Evolutionary conservation across 352 stramenopile species (phyloP), one percentile per base, ranked within the genome.

Genomic region (Globisporangium apiculatum): DNA sequence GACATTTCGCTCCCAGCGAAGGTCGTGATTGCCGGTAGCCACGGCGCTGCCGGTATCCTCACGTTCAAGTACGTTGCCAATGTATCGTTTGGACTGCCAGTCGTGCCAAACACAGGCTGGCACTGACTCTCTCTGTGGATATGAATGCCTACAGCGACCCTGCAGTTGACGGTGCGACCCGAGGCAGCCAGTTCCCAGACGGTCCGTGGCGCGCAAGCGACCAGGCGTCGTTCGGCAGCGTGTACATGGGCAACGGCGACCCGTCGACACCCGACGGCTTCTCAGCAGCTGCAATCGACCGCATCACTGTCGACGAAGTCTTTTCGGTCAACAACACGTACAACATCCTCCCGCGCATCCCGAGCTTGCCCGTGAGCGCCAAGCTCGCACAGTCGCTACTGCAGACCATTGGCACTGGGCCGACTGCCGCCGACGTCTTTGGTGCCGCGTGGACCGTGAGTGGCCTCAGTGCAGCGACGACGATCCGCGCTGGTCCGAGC

Each of bases 201-300:
- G 84, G 84, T 14, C 82, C 84, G 24, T 94, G 83, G 79, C 79
- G 76, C 38, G 63, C 71, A 18, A 73, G 64, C 18, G 69, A 69
- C 12, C 68, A 79, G 12, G 67, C 83, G 18, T 70, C 83, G 5
- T 92, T 81, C 55, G 80, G 83, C 6, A 89, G 68, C 36, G 84
- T 89, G 5, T 92, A 91, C 77, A 91, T 94, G 79, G 84, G 84
- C 53, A 86, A 92, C 56, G 84, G 82, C 4, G 84, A 94, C 51
- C 84, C 84, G 41, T 89, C 83, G 35, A 87, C 84, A 17, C 79
- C 81, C 1, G 78, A 91, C 55, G 76, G 81, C 1, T 85, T 87
- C 54, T 91, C 79, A 7, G 62, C 64, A 10, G 68, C 69, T 7
- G 67, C 61, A 5, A 68, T 81, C 1, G 83, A 92, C 52, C 82